Percentiles rank a stretch among this genome's conserved stretches.
Conservation (phyloP, 306 rosid species). For the Castanea sativa region DNA sequence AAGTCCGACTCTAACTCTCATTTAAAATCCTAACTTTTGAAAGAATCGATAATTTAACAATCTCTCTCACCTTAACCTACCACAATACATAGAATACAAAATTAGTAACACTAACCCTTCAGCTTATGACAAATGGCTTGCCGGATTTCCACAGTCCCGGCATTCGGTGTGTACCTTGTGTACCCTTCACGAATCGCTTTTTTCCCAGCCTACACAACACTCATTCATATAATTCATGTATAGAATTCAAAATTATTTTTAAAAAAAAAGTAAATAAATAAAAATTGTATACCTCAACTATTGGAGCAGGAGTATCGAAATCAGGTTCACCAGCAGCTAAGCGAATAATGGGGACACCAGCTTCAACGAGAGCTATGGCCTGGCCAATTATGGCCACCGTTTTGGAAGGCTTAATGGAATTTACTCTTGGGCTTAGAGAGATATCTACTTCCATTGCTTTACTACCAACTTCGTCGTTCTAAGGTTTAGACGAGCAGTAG, state of each 20-base stretch:
- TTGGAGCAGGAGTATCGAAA: slow-evolving; percentile 73
- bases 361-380: slow-evolving; percentile 79
- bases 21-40: too few relatives aligned
- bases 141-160: slow-evolving; percentile 79
- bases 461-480: slow-evolving; percentile 36
- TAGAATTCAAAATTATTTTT: too few relatives aligned
- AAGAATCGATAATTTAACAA: too few relatives aligned
- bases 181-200: slow-evolving; percentile 86
- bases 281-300: slow-evolving; percentile 30
- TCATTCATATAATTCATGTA: too few relatives aligned
- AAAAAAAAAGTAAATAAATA: too few relatives aligned
- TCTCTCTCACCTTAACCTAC: too few relatives aligned
- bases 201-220: slow-evolving; percentile 68
- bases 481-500: slow-evolving; percentile 6
- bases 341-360: slow-evolving; percentile 85
- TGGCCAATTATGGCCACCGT: slow-evolving; percentile 80
- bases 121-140: slow-evolving; percentile 86
- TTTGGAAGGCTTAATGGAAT: slow-evolving; percentile 77
- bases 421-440: slow-evolving; percentile 78
- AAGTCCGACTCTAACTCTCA: too few relatives aligned
- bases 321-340: slow-evolving; percentile 94
- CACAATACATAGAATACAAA: too few relatives aligned
- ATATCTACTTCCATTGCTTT: slow-evolving; percentile 43
- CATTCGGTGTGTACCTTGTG: slow-evolving; percentile 87
- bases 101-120: slow-evolving; percentile 44